Base-by-base conservation (phyloP, 805 yeast species). In the Clavispora carvajalis region DNA sequence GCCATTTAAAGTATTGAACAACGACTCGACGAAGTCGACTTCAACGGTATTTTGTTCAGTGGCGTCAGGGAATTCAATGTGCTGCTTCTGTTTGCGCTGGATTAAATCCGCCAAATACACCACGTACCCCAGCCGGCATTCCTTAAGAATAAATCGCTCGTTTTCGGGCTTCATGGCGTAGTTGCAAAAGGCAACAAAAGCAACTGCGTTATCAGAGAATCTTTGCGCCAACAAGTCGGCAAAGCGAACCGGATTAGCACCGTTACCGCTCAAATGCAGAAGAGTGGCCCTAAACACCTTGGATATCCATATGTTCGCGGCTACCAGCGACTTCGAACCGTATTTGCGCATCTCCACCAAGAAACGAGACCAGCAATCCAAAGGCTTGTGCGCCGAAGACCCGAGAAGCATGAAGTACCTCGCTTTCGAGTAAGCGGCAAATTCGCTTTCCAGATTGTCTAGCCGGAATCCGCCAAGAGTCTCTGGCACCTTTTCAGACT, bases 231-330 rank as follows among this genome's bases (percentile, higher is more conserved):
- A 31, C 24, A 60, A 40, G 21, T 50, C 55, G 21, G 42, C 38
- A 26, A 62, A 49, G 2, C 42, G 38, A 19, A 52, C 36, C 3
- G 51, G 53, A 5, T 10, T 42, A 13, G 26, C 38, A 4, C 57
- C 61, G 17, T 47, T 48, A 13, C 42, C 40, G 8, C 58, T 46
- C 39, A 55, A 50, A 16, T 36, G 37, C 16, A 26, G 22, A 8
- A 59, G 51, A 10, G 59, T 49, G 39, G 45, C 47, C 19, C 33
- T 46, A 41, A 53, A 55, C 23, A 68, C 46, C 15, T 57, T 45
- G 15, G 58, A 62, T 9, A 59, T 48, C 74, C 74, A 69, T 26
- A 54, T 44, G 35, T 57, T 58, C 6, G 63, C 65, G 4, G 67
- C 61, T 9, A 67, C 58, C 31, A 63, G 61, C 10, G 64, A 55